Conservation (phyloP, 2,329 filamentous ascomycete species). For the Scedosporium boydii region DNA sequence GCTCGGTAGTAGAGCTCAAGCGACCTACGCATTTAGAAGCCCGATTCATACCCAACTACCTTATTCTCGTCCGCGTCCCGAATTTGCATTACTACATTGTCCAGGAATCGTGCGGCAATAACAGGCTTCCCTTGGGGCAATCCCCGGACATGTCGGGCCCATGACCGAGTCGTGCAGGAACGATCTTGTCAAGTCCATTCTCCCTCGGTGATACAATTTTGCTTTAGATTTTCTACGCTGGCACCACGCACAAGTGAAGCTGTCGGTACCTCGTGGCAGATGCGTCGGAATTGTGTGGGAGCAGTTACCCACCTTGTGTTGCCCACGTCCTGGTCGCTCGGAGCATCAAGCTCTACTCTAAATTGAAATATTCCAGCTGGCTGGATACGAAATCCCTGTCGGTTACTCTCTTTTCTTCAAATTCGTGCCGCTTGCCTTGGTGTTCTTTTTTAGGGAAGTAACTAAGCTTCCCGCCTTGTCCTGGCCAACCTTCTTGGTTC, state of each 20-base stretch:
- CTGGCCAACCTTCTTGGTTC: constrained; percentile 10
- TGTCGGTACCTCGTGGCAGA: neutral
- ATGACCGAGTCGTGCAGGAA: constrained; percentile 7
- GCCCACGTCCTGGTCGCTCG: neutral
- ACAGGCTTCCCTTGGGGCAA: neutral
- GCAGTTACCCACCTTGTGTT: neutral
- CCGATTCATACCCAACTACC: neutral
- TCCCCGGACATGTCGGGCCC: neutral
- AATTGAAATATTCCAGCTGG: neutral
- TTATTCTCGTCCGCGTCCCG: neutral
- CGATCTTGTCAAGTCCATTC: neutral
- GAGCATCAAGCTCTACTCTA: neutral
- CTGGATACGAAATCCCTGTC: neutral
- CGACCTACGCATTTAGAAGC: neutral
- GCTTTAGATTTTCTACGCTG: neutral
- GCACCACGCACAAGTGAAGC: neutral
- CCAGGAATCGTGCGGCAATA: neutral
- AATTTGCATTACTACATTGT: neutral
- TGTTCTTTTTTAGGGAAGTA: neutral
- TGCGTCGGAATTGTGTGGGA: neutral
- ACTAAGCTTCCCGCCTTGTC: neutral
- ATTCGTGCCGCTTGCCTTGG: neutral
- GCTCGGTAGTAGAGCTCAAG: neutral
- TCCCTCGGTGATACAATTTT: neutral
- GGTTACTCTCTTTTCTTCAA: neutral